Evolutionary conservation across 1,284 basidiomycete species (phyloP).

Genomic region (Microbotryum scabiosae): DNA sequence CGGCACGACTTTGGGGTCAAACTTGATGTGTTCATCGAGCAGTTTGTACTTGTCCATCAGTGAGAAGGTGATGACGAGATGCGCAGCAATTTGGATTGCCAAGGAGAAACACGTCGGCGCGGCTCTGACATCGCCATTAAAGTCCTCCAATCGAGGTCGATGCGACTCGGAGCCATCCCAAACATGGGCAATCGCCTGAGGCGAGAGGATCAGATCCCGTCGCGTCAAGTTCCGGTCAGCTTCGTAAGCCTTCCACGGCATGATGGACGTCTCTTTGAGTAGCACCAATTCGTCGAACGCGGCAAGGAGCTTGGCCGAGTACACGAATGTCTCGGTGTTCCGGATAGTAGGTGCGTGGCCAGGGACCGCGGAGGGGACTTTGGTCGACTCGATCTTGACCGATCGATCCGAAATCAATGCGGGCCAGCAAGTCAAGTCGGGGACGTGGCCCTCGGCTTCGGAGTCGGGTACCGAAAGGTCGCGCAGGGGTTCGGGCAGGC

Average conservation of each 20-base stretch:
- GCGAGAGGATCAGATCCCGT: no score
- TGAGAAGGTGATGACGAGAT: conserved; percentile 13
- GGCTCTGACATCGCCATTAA: conserved; percentile 1
- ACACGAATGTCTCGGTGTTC: not conserved
- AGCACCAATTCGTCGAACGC: conserved; percentile 15
- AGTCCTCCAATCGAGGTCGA: conserved; percentile 6
- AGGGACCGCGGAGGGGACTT: not conserved
- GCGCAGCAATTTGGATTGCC: conserved; percentile 28
- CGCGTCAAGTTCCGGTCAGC: no score
- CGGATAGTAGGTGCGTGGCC: not conserved
- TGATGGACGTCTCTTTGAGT: not conserved
- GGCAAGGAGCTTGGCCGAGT: conserved; percentile 15
- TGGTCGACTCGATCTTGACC: not conserved
- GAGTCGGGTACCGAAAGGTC: conserved; percentile 38
- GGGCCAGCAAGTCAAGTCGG: conserved; percentile 59
- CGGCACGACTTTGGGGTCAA: not conserved
- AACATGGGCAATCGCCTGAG: not conserved
- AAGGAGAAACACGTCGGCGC: conserved; percentile 25
- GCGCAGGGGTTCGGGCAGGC: conserved; percentile 50
- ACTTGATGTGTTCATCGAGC: conserved; percentile 3
- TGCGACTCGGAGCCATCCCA: conserved; percentile 9
- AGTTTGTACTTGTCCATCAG: conserved; percentile 18
- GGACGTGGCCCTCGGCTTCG: conserved; percentile 28
- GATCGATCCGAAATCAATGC: conserved; percentile 47
- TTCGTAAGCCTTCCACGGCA: not conserved